Evolutionary conservation across 2,329 filamentous ascomycete genomes (phyloP), one percentile per base, ranked within the genome.

Genomic region (Fusarium keratoplasticum): DNA sequence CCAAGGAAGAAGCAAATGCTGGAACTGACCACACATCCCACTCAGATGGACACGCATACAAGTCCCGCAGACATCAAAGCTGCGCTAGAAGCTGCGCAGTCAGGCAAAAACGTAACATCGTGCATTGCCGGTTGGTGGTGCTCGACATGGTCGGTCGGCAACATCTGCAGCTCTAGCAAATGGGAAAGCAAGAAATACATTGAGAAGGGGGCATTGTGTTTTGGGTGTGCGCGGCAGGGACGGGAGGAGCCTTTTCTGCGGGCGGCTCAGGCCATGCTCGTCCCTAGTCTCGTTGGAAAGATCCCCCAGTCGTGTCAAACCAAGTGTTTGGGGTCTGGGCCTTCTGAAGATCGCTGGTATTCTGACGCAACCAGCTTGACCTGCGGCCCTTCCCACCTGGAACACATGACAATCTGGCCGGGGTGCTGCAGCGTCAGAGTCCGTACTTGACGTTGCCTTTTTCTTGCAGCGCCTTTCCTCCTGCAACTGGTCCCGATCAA

Each of bases 181-280:
- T 75, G 47, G 54, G 65, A 54, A 60, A 61, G 42, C 47, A 27
- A 60, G 35, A 54, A 40, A 52, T 59, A 44, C 47, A 64, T 59
- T 40, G 20, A 27, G 67, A 69, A 54, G 71, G 71, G 63, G 69
- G 62, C 35, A 65, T 44, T 55, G 64, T 38, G 50, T 58, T 55
- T 70, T 72, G 70, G 74, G 76, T 64, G 65, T 62, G 67, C 73
- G 75, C 75, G 77, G 80, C 74, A 77, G 78, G 74, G 77, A 80
- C 80, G 80, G 80, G 80, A 82, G 73, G 80, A 81, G 78, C 80
- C 80, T 82, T 81, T 76, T 78, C 61, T 76, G 73, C 73, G 77
- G 78, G 68, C 72, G 72, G 75, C 66, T 69, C 65, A 71, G 73
- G 61, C 61, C 73, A 76, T 74, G 69, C 62, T 71, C 57, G 69